Percentiles rank a stretch among this genome's conserved stretches.
Evolutionary conservation across 306 rosid genomes (phyloP).

Genomic region (Rosa persica): DNA sequence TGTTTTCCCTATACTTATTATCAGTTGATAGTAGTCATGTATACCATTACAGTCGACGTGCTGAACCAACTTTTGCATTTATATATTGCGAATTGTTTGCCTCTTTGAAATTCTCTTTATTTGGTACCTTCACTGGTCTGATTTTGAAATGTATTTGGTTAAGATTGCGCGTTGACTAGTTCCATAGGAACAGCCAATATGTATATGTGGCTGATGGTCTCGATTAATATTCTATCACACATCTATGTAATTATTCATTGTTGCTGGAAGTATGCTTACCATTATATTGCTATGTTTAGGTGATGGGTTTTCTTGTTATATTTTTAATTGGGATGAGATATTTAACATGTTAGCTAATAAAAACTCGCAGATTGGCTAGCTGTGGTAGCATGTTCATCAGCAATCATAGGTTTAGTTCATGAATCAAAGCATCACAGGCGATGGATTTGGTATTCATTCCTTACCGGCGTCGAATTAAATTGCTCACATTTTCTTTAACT

Average conservation of each 20-base stretch:
- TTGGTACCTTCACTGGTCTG: not conserved
- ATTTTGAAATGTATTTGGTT: not conserved
- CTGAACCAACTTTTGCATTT: not conserved
- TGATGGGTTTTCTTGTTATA: no score
- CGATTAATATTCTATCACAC: not conserved
- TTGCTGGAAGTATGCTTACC: not conserved
- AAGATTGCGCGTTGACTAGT: not conserved
- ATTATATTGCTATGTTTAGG: not conserved
- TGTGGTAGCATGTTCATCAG: slow-evolving; percentile 63
- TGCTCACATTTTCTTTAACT: no score
- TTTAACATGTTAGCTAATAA: not conserved
- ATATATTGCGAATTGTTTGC: not conserved
- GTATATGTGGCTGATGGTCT: not conserved
- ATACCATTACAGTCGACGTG: no score
- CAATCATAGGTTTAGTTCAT: slow-evolving; percentile 59
- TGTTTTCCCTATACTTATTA: slow-evolving; percentile 29
- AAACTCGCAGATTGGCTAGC: slow-evolving; percentile 68
- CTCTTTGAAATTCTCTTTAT: not conserved
- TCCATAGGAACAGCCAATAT: not conserved
- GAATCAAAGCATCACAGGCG: slow-evolving; percentile 49
- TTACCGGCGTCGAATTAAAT: slow-evolving; percentile 39
- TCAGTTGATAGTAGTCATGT: not conserved
- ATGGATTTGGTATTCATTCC: slow-evolving; percentile 73
- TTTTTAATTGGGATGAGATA: no score
- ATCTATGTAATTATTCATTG: not conserved